Evolutionary conservation across 345 rosid species (phyloP), one percentile per base, ranked within the genome.

Genomic region (Salix viminalis): DNA sequence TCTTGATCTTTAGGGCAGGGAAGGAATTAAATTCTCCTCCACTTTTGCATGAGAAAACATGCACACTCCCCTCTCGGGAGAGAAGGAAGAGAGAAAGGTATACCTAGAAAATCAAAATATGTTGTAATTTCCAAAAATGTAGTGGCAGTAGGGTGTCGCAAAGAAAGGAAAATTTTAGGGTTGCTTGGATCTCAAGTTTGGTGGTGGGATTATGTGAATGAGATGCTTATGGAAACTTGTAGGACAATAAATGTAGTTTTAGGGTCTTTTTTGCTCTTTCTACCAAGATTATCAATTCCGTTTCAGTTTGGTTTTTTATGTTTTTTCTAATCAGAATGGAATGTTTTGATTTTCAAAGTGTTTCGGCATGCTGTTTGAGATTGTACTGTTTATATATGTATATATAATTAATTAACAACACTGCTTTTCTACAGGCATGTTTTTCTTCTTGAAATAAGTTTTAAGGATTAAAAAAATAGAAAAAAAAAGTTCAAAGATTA

Each of bases 131-230:
- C 15, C 41, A 4, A 48, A 75, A 52, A 65, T 54, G 7, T 13
- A 58, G 26, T 56, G 4, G 5, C n/a, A n/a, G 62, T 9, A 9
- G 24, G 10, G 0, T 56, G 28, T 56, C 23, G 28, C 28, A 21
- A 13, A 23, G 60, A 54, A 19, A 65, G 67, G 8, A 24, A 56
- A 18, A 70, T 64, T 16, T 54, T 64, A 18, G 78, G 77, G 71
- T 89, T 86, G 91, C 94, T 89, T 93, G 88, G 92, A 83, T 76
- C 84, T 84, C 71, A 90, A 86, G 94, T 86, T 87, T 86, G 81
- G 77, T 70, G 73, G 68, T 36, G 72, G 72, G 73, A 64, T 74
- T 44, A 70, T 34, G 75, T 52, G 81, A 56, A 56, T 56, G 62
- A 13, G 28, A 58, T 76, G 64, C 68, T 26, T 72, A 26, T 42